Percentiles rank a stretch among this genome's conserved stretches.
These are phyloP conservation scores for Naganishia kalamii DNA, from an alignment of 768 basidiomycete genomes.

Conservation along the genomic window DNA sequence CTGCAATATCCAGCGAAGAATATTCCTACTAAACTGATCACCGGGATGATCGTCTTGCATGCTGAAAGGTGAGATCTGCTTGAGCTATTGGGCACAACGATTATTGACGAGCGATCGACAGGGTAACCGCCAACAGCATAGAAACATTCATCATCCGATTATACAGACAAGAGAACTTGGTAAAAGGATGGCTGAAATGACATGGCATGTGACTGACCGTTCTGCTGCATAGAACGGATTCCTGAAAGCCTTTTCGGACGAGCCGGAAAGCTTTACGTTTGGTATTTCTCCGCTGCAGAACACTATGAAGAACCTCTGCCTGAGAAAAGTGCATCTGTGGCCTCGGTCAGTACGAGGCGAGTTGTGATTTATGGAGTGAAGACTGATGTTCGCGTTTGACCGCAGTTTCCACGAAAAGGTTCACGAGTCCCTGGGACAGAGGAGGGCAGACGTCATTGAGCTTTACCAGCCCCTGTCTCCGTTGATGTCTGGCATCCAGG, in stretches of 20 bases:
- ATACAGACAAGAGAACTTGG: constrained; percentile 78
- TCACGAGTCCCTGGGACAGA: constrained; percentile 70
- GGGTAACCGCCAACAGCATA: constrained; percentile 72
- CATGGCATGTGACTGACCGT: neutral
- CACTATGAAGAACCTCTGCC: constrained; percentile 84
- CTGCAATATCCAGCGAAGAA: constrained; percentile 54
- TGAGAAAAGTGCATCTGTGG: constrained; percentile 83
- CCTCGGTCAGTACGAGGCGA: constrained; percentile 58
- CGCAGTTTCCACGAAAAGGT: constrained; percentile 82
- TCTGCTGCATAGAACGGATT: constrained; percentile 58
- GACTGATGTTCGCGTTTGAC: neutral
- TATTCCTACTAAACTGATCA: constrained; percentile 75
- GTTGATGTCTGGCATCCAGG: constrained; percentile 84
- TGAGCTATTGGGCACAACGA: neutral
- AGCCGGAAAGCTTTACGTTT: constrained; percentile 88
- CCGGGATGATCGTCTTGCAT: constrained; percentile 82
- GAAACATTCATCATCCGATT: constrained; percentile 91
- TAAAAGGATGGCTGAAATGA: constrained; percentile 21
- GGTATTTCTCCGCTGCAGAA: constrained; percentile 86
- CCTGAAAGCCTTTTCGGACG: constrained; percentile 93
- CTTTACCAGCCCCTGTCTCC: constrained; percentile 78
- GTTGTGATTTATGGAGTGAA: neutral
- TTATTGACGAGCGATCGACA: constrained; percentile 37
- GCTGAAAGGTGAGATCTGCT: constrained; percentile 63
- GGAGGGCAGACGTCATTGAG: constrained; percentile 86